Conservation (phyloP, 2,329 filamentous ascomycete species). For the Epichloe festucae region DNA sequence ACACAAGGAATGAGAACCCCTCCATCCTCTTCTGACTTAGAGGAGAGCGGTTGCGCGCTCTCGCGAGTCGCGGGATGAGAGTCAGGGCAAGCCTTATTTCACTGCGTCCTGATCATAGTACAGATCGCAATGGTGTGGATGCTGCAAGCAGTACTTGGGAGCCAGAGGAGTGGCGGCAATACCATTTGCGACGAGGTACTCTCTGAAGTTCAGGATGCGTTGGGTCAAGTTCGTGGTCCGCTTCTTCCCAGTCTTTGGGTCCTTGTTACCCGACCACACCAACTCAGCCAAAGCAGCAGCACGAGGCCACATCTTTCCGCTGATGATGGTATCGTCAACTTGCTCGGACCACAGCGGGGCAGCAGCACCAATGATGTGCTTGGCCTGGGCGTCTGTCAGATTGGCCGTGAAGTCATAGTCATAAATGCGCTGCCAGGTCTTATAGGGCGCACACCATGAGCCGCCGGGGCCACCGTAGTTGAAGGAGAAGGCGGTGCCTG, state of each 20-base stretch:
- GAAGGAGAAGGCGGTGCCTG: constrained; percentile 27
- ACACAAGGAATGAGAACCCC: too few species aligned
- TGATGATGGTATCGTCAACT: constrained; percentile 38
- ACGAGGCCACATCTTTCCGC: constrained; percentile 40
- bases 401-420: constrained; percentile 41
- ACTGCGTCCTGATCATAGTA: constrained; percentile 34
- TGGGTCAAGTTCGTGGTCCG: constrained; percentile 25
- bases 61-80: too few species aligned
- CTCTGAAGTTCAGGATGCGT: constrained; percentile 44
- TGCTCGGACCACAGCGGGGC: constrained; percentile 42
- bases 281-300: constrained; percentile 43
- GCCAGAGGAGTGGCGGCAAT: constrained; percentile 36
- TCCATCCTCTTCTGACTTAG: too few species aligned
- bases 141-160: constrained; percentile 44
- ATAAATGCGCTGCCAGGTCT: constrained; percentile 48
- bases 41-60: too few species aligned
- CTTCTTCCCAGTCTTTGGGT: constrained; percentile 31
- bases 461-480: constrained; percentile 41
- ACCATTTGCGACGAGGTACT: constrained; percentile 43
- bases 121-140: constrained; percentile 45
- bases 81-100: constrained; percentile 2
- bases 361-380: constrained; percentile 37
- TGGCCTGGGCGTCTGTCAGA: constrained; percentile 31
- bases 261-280: constrained; percentile 41
- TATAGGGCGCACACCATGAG: constrained; percentile 46